A percentile compares a stretch with the other conserved stretches of the same genome.
phyloP scores from a whole-genome alignment of 2,329 filamentous ascomycete species.

The Aspergillus brunneoviolaceus region DNA sequence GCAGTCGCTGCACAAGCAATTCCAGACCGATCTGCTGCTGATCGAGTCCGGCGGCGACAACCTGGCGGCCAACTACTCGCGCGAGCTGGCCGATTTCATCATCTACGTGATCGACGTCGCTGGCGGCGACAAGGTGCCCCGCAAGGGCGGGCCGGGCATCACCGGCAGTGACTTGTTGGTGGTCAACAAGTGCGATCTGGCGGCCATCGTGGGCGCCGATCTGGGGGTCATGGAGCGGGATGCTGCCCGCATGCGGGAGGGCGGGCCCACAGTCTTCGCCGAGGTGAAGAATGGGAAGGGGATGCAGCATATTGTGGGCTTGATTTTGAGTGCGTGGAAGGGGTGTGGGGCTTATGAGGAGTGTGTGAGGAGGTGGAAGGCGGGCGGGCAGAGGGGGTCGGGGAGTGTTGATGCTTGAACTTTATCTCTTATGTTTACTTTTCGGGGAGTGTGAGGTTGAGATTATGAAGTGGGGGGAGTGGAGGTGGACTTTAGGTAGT shows the following conservation, averaged over 20 bases:
- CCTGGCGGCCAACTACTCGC: slow-evolving; percentile 91
- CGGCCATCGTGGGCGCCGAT: slow-evolving; percentile 86
- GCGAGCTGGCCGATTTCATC: slow-evolving; percentile 95
- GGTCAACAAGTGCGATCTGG: slow-evolving; percentile 96
- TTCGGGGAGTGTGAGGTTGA: not conserved
- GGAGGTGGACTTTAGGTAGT: too few relatives aligned
- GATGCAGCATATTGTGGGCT: slow-evolving; percentile 79
- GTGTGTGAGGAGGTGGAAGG: slow-evolving; percentile 47
- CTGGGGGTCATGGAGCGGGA: slow-evolving; percentile 92
- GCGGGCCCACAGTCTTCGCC: slow-evolving; percentile 91
- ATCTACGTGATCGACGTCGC: slow-evolving; percentile 98
- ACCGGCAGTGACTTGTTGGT: slow-evolving; percentile 92
- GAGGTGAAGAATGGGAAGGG: slow-evolving; percentile 92
- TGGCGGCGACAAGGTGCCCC: slow-evolving; percentile 92
- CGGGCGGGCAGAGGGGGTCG: slow-evolving; percentile 39
- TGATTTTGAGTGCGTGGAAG: slow-evolving; percentile 92
- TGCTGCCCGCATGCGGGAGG: slow-evolving; percentile 90
- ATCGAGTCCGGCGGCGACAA: slow-evolving; percentile 98
- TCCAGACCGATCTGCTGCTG: slow-evolving; percentile 78
- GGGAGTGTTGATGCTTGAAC: slow-evolving; percentile 23
- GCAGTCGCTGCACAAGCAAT: slow-evolving; percentile 80
- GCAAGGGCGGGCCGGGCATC: slow-evolving; percentile 95
- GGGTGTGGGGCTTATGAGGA: slow-evolving; percentile 69
- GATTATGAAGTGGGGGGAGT: too few relatives aligned
- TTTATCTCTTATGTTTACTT: too few relatives aligned